Evolutionary conservation across 129 eudicot genomes (phyloP), one percentile per base, ranked within the genome.

Genomic region (Dittrichia graveolens): DNA sequence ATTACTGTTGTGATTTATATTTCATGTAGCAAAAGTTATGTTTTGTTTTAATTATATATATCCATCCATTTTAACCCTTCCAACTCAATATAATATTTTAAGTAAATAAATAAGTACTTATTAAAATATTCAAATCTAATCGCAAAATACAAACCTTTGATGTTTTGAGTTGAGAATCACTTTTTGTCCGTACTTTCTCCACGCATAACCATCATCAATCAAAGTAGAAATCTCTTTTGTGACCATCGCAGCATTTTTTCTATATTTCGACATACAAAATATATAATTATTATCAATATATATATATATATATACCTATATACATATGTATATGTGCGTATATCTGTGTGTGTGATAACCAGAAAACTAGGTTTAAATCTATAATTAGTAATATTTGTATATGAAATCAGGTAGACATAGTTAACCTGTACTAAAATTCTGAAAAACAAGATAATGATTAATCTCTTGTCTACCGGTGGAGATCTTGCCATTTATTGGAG

Each of bases 151-250:
- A 45, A 24, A 88, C 95, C 90, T 88, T 45, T 88, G 88, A 55
- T 87, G 53, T 16, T 63, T 85, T 7, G 88, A 39, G 44, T 85
- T 71, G 40, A 72, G 94, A 69, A 90, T 90, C 7, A 10, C 34
- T 54, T 90, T 90, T 62, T 90, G 96, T 7, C 94, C 96, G 71
- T 90, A 90, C 35, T 90, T 90, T 65, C 96, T 87, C 96, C 96
- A 90, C 13, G 87, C 94, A 74, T 83, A 66, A 5, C 88, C 94
- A 72, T 90, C 96, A 3, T 83, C 91, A 10, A 69, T 58, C 69
- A 67, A 49, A 50, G 62, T 61, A 12, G 80, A 40, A 59, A 72
- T 67, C 1, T 68, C 48, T 38, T 50, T 74, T 49, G 68, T 74
- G 8, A 19, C 49, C 38, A 87, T 56, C 31, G 67, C 71, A 6